Conservation (phyloP, 2,329 filamentous ascomycete species). For the Macroventuria anomochaeta region DNA sequence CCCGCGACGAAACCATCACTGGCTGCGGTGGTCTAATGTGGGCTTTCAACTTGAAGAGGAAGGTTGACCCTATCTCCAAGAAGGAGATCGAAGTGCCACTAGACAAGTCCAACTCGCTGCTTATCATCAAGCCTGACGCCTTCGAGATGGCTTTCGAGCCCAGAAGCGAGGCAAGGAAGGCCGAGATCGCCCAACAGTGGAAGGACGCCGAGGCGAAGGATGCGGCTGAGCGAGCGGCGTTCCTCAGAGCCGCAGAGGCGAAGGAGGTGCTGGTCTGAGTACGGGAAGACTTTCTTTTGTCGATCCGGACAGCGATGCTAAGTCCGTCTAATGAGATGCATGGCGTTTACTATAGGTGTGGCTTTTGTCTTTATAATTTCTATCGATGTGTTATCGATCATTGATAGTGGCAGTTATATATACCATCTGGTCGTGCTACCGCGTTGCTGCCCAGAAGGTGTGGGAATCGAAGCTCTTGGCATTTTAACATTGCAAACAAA, state of each 20-base stretch:
- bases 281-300: background rate
- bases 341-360: slow-evolving; percentile 5
- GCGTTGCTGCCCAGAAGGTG: background rate
- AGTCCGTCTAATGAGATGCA: slow-evolving; percentile 1
- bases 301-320: background rate
- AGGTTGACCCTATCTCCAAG: slow-evolving; percentile 54
- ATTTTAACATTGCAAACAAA: no score
- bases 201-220: slow-evolving; percentile 48
- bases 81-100: slow-evolving; percentile 53
- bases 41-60: slow-evolving; percentile 57
- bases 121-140: slow-evolving; percentile 64
- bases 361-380: background rate
- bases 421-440: background rate
- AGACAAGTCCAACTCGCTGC: slow-evolving; percentile 61
- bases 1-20: slow-evolving; percentile 61
- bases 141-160: slow-evolving; percentile 63
- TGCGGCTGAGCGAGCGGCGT: slow-evolving; percentile 43
- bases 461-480: background rate
- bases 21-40: slow-evolving; percentile 59
- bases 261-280: slow-evolving; percentile 8
- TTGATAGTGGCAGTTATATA: background rate
- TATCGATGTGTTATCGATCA: background rate
- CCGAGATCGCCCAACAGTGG: slow-evolving; percentile 41
- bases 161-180: slow-evolving; percentile 51
- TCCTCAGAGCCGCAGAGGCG: slow-evolving; percentile 36